Evolutionary conservation across 495 filamentous ascomycete species (phyloP).

Genomic region (Neurospora tetrasperma): DNA sequence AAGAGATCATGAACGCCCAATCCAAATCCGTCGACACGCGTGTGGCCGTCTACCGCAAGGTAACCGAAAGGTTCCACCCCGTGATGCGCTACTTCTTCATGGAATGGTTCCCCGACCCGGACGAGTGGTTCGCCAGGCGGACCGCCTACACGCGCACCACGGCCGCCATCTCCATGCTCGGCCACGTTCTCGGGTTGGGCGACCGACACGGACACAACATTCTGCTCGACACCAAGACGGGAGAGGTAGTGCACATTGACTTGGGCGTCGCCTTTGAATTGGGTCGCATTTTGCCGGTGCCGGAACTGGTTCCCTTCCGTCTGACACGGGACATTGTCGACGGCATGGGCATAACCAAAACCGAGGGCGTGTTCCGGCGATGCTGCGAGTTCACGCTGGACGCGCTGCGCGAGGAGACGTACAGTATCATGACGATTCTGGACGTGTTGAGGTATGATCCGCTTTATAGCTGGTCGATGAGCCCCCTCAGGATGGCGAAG

Average conservation of each 20-base stretch:
- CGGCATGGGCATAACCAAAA: conserved; percentile 91
- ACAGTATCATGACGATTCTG: conserved; percentile 93
- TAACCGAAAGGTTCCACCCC: conserved; percentile 73
- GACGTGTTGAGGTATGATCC: conserved; percentile 95
- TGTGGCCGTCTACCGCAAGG: conserved; percentile 59
- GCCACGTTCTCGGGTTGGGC: conserved; percentile 87
- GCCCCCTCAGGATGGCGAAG: conserved; percentile 67
- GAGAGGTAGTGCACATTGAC: conserved; percentile 95
- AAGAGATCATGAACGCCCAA: conserved; percentile 63
- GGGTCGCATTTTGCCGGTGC: conserved; percentile 86
- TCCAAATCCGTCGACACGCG: conserved; percentile 56
- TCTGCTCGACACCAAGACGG: conserved; percentile 76
- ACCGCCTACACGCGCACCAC: conserved; percentile 86
- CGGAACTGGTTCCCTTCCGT: conserved; percentile 90
- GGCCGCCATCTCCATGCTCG: conserved; percentile 89
- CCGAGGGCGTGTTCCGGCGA: conserved; percentile 88
- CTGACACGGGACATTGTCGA: conserved; percentile 94
- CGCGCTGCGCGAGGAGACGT: conserved; percentile 80
- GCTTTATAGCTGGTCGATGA: conserved; percentile 88
- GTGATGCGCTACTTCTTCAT: conserved; percentile 98
- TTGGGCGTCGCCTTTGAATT: conserved; percentile 92
- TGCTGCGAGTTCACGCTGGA: conserved; percentile 98
- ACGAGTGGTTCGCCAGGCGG: conserved; percentile 85
- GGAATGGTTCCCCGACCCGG: conserved; percentile 85
- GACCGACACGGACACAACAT: conserved; percentile 97